Base-by-base conservation (phyloP, 2,329 filamentous ascomycete species). In the Coleophoma crateriformis region DNA sequence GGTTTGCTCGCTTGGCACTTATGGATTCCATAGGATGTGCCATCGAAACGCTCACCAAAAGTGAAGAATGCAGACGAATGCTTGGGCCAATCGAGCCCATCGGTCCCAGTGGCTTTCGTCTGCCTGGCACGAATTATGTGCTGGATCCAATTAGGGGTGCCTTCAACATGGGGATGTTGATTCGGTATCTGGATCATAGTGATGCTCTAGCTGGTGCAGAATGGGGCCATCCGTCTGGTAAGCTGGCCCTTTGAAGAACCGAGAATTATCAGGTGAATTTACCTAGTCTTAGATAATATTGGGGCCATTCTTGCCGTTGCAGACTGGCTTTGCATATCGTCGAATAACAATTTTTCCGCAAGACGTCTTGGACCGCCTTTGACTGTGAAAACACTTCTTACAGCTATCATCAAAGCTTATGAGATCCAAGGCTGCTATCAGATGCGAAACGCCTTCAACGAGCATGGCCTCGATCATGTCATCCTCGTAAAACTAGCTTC, bases 401-500 rank as follows among this genome's bases (percentile, higher is more conserved):
- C 48, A 4, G 66, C 64, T 3, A 33, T 67, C 37, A 67, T 71
- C 51, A 72, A 71, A 51, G 64, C 69, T 2, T 71, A 72, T 47
- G 70, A 72, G 52, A 68, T 72, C 48, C 70, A 73, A 48, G 70
- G 70, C 15, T 58, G 54, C 46, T 64, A 69, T 34, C 67, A 68
- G 35, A 54, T 63, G 19, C 27, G 47, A 1, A 71, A 71, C 35
- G 54, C 67, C 5, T 72, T 71, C 54, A 71, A 73, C 50, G 45
- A 49, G 2, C 50, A 60, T n/a, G 71, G 71, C 1, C 54, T 73
- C 1, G 71, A 73, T 51, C 69, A 73, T 51, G 61, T 63, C 1
- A 64, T 73, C 7, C 62, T 72, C 6, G 69, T 72, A 35, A 71
- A 71, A 48, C 48, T 73, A 10, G 69, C 68, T 12, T 68, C 68